phyloP scores from a whole-genome alignment of 495 filamentous ascomycete species.

The Tuber borchii region DNA sequence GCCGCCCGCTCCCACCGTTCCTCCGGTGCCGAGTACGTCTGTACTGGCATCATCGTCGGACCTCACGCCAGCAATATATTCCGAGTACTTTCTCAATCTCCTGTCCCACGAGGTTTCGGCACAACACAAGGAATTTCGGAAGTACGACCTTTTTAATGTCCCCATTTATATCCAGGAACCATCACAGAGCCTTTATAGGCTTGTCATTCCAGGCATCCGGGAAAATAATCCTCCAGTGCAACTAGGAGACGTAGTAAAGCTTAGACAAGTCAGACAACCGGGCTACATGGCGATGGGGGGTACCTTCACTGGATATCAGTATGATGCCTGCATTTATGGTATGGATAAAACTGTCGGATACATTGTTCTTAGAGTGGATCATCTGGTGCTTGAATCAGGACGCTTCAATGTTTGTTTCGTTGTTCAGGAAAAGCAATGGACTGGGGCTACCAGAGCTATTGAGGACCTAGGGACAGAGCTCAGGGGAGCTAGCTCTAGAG shows the following conservation, averaged over 20 bases:
- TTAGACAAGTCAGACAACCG: conserved; percentile 44
- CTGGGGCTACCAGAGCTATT: conserved; percentile 38
- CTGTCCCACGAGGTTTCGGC: conserved; percentile 29
- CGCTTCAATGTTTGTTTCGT: conserved; percentile 45
- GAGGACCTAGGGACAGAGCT: conserved; percentile 38
- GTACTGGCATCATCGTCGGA: conserved; percentile 24
- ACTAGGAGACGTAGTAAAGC: conserved; percentile 46
- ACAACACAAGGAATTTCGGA: conserved; percentile 33
- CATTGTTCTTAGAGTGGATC: conserved; percentile 42
- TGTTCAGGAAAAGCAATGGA: conserved; percentile 38
- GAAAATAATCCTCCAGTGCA: conserved; percentile 47
- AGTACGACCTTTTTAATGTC: conserved; percentile 41
- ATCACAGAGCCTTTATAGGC: conserved; percentile 30
- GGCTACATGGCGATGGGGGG: conserved; percentile 25
- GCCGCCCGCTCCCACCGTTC: conserved; percentile 29
- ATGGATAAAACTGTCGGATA: conserved; percentile 43
- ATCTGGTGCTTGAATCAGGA: conserved; percentile 41
- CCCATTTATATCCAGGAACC: conserved; percentile 31
- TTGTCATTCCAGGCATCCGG: conserved; percentile 45
- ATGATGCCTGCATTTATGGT: conserved; percentile 42
- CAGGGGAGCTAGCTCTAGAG: conserved; percentile 27
- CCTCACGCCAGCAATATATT: conserved; percentile 28
- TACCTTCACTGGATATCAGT: conserved; percentile 37
- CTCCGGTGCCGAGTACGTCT: conserved; percentile 24
- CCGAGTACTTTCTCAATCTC: conserved; percentile 34